Percentiles rank a stretch among this genome's conserved stretches.
phyloP scores from a whole-genome alignment of 192 early-diverging fungal genomes.

The Backusella sp. region DNA sequence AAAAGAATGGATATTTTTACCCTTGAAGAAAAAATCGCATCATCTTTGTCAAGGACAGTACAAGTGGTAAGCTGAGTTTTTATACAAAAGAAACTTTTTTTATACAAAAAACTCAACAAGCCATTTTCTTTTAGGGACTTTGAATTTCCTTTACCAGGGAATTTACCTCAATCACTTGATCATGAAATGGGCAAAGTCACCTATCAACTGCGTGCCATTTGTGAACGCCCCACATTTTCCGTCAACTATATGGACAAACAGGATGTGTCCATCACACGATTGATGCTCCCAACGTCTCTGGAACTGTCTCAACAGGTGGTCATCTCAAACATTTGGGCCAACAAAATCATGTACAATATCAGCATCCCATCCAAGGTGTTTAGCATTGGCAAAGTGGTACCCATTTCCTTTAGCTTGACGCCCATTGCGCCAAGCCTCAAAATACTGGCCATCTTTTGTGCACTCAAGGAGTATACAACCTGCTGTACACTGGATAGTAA shows the following conservation, averaged over 20 bases:
- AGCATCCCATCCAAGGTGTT: slow-evolving; percentile 49
- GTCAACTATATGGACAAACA: slow-evolving; percentile 36
- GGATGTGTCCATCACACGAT: slow-evolving; percentile 42
- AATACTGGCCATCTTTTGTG: slow-evolving; percentile 37
- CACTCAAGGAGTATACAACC: slow-evolving; percentile 55
- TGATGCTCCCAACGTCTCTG: slow-evolving; percentile 41
- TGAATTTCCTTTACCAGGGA: slow-evolving; percentile 55
- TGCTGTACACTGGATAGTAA: slow-evolving; percentile 27
- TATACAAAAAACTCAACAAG: background rate
- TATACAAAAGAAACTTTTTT: background rate
- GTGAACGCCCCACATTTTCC: slow-evolving; percentile 54
- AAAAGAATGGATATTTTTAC: slow-evolving; percentile 56
- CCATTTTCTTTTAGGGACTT: slow-evolving; percentile 35
- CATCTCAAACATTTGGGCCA: slow-evolving; percentile 56
- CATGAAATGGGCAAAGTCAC: slow-evolving; percentile 45
- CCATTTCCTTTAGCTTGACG: slow-evolving; percentile 43
- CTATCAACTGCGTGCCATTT: slow-evolving; percentile 49
- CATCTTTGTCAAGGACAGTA: slow-evolving; percentile 38
- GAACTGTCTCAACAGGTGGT: slow-evolving; percentile 45
- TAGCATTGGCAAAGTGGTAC: slow-evolving; percentile 48
- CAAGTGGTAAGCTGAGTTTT: slow-evolving; percentile 33
- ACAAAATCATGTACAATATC: slow-evolving; percentile 56
- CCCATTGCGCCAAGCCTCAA: slow-evolving; percentile 48
- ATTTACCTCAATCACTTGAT: slow-evolving; percentile 57
- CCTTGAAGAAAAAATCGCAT: slow-evolving; percentile 37